Evolutionary conservation across 257 asterid species (phyloP).

Genomic region (Fraxinus pennsylvanica): DNA sequence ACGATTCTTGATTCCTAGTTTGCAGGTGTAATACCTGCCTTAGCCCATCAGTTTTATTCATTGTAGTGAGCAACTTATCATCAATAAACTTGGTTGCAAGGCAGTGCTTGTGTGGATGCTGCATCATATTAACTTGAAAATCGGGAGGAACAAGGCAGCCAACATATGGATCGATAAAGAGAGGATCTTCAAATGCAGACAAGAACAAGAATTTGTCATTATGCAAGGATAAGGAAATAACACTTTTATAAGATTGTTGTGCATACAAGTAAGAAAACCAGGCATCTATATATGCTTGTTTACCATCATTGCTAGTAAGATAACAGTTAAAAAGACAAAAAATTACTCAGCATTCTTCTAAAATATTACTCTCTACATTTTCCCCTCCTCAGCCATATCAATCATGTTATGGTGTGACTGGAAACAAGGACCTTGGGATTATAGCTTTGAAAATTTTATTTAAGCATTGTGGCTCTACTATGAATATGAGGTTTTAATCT

Average conservation of each 20-base stretch:
- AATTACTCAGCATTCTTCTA: background rate
- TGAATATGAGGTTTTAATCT: background rate
- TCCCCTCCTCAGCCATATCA: background rate
- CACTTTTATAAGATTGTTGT: background rate
- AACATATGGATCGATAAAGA: conserved; percentile 71
- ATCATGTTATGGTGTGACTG: background rate
- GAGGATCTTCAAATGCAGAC: conserved; percentile 54
- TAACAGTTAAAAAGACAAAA: background rate
- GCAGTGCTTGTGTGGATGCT: conserved; percentile 54
- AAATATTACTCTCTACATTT: background rate
- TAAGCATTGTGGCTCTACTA: background rate
- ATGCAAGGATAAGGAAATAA: background rate
- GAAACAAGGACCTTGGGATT: background rate
- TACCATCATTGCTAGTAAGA: background rate
- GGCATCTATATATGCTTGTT: background rate
- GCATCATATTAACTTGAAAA: conserved; percentile 34
- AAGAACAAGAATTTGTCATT: background rate
- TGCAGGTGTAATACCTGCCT: conserved; percentile 55
- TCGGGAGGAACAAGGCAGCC: conserved; percentile 59
- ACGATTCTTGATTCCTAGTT: background rate
- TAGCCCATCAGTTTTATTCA: conserved; percentile 41
- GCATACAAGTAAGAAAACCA: background rate
- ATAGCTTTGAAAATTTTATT: background rate
- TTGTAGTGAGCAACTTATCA: no score
- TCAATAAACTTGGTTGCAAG: no score